Percentiles rank a stretch among this genome's conserved stretches.
Evolutionary conservation across 345 rosid species (phyloP).

Genomic region (Linum lewisii): DNA sequence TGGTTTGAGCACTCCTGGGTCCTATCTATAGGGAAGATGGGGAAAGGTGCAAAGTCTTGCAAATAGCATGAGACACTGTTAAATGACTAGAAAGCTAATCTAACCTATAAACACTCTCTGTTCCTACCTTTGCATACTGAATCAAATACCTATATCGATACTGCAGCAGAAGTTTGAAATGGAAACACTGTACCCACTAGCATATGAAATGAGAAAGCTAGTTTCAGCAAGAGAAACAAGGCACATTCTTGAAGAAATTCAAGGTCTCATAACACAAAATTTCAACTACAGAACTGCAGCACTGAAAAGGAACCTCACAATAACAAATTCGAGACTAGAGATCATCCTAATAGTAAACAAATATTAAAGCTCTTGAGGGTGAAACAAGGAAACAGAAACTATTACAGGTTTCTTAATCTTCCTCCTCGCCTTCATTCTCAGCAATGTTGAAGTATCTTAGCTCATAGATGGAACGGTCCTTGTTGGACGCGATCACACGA

Average conservation of each 20-base stretch:
- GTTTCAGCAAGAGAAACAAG: background rate
- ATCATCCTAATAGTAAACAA: background rate
- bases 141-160: no score
- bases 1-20: no score
- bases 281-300: background rate
- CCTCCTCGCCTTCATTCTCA: slow-evolving; percentile 66
- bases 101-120: no score
- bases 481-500: slow-evolving; percentile 75
- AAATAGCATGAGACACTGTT: no score
- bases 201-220: background rate
- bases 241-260: background rate
- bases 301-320: no score
- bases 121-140: no score
- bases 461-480: slow-evolving; percentile 76
- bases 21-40: no score
- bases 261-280: background rate
- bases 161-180: no score
- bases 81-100: no score
- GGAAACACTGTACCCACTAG: background rate
- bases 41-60: no score
- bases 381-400: background rate
- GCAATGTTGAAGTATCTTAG: slow-evolving; percentile 94
- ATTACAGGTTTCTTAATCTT: slow-evolving; percentile 31
- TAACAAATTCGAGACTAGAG: no score
- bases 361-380: background rate